Conservation (phyloP, 2,329 filamentous ascomycete genomes). For the Fonsecaea pedrosoi region DNA sequence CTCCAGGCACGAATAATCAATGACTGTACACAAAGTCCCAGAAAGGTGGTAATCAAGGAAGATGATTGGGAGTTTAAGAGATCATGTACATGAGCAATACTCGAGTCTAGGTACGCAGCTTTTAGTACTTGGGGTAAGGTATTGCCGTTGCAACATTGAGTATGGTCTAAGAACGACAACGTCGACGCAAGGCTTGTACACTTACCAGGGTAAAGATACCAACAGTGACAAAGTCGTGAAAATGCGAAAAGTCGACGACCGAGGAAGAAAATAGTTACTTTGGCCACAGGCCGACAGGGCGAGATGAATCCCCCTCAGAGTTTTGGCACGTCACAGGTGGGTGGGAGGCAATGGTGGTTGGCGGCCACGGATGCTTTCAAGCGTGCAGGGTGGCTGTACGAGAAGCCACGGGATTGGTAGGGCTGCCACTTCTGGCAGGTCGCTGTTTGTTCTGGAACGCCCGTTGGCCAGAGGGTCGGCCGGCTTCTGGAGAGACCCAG, state of each 20-base stretch:
- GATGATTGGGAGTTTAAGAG: slow-evolving; percentile 2
- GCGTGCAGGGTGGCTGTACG: slow-evolving; percentile 29
- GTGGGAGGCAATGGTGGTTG: slow-evolving; percentile 30
- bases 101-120: slow-evolving; percentile 14
- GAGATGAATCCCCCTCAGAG: slow-evolving; percentile 14
- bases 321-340: slow-evolving; percentile 33
- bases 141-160: not conserved
- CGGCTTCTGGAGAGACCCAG: slow-evolving; percentile 21
- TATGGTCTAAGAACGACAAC: not conserved
- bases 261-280: slow-evolving; percentile 23
- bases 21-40: slow-evolving; percentile 19
- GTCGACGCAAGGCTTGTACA: slow-evolving; percentile 1
- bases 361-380: slow-evolving; percentile 19
- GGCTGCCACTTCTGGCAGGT: slow-evolving; percentile 31
- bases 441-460: slow-evolving; percentile 28
- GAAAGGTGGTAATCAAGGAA: slow-evolving; percentile 9
- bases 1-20: slow-evolving; percentile 4
- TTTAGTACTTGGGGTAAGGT: slow-evolving; percentile 12
- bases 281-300: slow-evolving; percentile 19
- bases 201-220: slow-evolving; percentile 26
- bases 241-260: slow-evolving; percentile 18
- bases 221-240: slow-evolving; percentile 13
- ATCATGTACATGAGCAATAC: slow-evolving; percentile 21
- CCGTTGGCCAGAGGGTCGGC: slow-evolving; percentile 23
- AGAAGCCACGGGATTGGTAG: slow-evolving; percentile 30